Percentiles rank a stretch among this genome's conserved stretches.
These are phyloP conservation scores for Boechera stricta DNA, from an alignment of 345 rosid species.

Conservation along the genomic window DNA sequence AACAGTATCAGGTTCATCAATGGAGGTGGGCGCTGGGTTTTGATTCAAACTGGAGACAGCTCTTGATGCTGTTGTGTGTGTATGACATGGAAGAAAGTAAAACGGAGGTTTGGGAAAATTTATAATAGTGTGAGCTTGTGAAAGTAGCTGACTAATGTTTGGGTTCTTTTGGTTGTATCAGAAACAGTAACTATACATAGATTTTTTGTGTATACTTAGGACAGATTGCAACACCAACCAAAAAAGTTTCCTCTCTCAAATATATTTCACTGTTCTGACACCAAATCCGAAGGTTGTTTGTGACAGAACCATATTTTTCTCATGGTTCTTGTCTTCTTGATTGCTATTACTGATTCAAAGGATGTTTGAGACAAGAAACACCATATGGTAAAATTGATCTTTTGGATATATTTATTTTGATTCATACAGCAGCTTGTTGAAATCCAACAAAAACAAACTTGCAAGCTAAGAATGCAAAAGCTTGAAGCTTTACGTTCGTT, in stretches of 20 bases:
- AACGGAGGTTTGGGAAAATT: slow-evolving; percentile 3
- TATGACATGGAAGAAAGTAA: slow-evolving; percentile 27
- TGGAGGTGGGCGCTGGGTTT: slow-evolving; percentile 34
- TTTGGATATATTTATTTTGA: background rate
- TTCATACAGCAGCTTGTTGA: background rate
- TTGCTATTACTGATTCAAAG: background rate
- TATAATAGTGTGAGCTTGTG: slow-evolving; percentile 32
- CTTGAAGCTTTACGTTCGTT: background rate
- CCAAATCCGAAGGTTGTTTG: slow-evolving; percentile 19
- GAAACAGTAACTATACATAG: slow-evolving; percentile 42
- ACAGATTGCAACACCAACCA: slow-evolving; percentile 33
- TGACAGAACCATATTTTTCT: slow-evolving; percentile 20
- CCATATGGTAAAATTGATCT: background rate
- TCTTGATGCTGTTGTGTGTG: slow-evolving; percentile 27
- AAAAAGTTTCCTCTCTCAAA: background rate
- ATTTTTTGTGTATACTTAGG: slow-evolving; percentile 42
- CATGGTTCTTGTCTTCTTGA: background rate
- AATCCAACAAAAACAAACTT: background rate
- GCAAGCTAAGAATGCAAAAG: slow-evolving; percentile 13
- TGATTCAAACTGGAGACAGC: slow-evolving; percentile 31
- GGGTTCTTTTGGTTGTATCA: slow-evolving; percentile 18
- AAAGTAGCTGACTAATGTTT: slow-evolving; percentile 32
- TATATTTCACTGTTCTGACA: slow-evolving; percentile 12
- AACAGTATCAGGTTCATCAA: slow-evolving; percentile 40
- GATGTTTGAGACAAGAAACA: slow-evolving; percentile 8